Evolutionary conservation across 148 eudicot species (phyloP).

Genomic region (Vaccinium myrtillus): DNA sequence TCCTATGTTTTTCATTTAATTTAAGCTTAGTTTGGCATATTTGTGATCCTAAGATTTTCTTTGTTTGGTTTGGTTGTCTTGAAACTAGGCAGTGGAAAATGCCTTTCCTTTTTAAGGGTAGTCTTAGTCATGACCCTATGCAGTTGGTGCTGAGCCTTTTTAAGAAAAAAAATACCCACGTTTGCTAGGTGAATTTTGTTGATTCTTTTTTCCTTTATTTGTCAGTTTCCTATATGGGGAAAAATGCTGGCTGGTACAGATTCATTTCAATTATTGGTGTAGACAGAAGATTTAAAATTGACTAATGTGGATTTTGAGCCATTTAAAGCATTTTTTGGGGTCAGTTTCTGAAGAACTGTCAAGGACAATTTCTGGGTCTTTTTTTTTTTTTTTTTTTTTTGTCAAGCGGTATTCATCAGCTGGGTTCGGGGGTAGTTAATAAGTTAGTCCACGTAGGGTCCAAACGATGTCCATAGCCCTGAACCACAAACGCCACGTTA

Average conservation of each 20-base stretch:
- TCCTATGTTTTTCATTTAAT: not conserved
- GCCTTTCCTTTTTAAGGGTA: not conserved
- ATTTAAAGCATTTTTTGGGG: not conserved
- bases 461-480: no score
- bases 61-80: not conserved
- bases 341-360: not conserved
- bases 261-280: not conserved
- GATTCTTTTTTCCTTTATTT: constrained; percentile 6
- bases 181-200: not conserved
- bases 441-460: no score
- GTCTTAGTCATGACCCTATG: not conserved
- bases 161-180: not conserved
- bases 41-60: not conserved
- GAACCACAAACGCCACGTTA: not conserved
- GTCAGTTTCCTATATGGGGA: not conserved
- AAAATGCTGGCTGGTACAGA: not conserved
- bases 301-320: not conserved
- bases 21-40: not conserved
- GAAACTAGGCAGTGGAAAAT: not conserved
- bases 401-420: no score
- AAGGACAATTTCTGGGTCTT: not conserved
- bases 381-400: not conserved
- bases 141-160: not conserved
- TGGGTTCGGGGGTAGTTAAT: no score
- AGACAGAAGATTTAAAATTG: not conserved